Conservation (phyloP, 2,329 filamentous ascomycete species). For the Curvularia verruculosa region DNA sequence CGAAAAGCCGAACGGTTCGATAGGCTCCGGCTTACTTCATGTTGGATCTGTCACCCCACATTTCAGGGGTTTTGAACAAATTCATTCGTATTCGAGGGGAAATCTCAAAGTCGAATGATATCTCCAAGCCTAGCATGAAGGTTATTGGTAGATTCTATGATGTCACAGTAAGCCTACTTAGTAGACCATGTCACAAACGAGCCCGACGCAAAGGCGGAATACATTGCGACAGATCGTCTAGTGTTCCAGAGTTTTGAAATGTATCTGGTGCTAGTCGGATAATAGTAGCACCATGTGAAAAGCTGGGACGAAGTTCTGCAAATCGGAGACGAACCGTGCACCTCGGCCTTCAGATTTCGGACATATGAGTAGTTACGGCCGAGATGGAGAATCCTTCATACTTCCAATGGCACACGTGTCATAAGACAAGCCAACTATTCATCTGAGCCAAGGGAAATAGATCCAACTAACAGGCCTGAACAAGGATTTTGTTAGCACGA, state of each 20-base stretch:
- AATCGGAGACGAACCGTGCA: neutral
- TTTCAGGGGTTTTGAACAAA: neutral
- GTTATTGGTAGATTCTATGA: neutral
- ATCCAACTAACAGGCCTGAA: neutral
- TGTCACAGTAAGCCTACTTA: neutral
- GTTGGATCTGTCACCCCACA: neutral
- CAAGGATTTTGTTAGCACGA: no score
- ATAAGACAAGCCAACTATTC: neutral
- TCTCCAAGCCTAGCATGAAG: neutral
- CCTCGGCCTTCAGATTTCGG: neutral
- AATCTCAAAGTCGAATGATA: neutral
- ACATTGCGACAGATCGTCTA: neutral
- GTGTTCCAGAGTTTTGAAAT: neutral
- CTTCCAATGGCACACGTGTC: neutral
- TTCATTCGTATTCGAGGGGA: neutral
- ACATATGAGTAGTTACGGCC: neutral
- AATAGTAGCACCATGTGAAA: no score
- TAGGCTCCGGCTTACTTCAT: neutral
- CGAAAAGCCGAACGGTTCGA: neutral
- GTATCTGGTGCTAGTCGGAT: neutral
- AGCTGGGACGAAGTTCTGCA: neutral
- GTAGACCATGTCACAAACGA: neutral
- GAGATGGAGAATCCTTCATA: neutral
- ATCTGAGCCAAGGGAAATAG: neutral
- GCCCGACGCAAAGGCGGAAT: neutral